A percentile compares a stretch with the other conserved stretches of the same genome.
Evolutionary conservation across 129 eudicot genomes (phyloP).

Genomic region (Escallonia rubra): DNA sequence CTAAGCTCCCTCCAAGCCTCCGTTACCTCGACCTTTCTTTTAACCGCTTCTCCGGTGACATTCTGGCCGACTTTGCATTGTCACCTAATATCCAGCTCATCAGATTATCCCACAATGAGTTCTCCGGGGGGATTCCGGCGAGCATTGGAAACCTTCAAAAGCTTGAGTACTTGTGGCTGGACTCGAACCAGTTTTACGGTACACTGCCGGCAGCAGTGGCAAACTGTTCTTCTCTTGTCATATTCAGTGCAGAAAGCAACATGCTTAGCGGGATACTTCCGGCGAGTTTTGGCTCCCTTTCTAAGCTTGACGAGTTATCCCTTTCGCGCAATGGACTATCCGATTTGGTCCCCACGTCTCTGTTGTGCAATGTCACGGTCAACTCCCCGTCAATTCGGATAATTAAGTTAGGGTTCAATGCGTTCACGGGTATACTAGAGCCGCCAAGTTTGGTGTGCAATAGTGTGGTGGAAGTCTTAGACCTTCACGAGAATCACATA

Average conservation of each 20-base stretch:
- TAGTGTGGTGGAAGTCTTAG: conserved; percentile 34
- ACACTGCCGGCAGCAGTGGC: conserved; percentile 70
- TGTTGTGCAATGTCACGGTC: conserved; percentile 29
- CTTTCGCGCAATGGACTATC: conserved; percentile 41
- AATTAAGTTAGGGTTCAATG: conserved; percentile 53
- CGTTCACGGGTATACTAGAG: conserved; percentile 48
- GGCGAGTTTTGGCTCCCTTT: conserved; percentile 48
- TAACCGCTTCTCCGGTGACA: conserved; percentile 45
- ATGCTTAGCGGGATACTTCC: conserved; percentile 54
- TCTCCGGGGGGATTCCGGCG: conserved; percentile 71
- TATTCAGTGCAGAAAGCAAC: conserved; percentile 61
- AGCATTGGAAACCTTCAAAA: conserved; percentile 40
- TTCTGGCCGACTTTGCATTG: conserved; percentile 33
- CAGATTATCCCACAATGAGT: conserved; percentile 48
- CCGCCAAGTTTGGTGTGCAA: conserved; percentile 23
- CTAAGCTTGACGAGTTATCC: conserved; percentile 40
- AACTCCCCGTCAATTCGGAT: conserved; percentile 28
- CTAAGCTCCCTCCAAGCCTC: conserved; percentile 30
- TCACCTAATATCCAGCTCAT: conserved; percentile 31
- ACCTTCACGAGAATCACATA: conserved; percentile 63
- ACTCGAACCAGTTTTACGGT: conserved; percentile 53
- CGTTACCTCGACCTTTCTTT: conserved; percentile 56
- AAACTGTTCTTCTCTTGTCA: conserved; percentile 56
- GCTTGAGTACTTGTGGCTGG: conserved; percentile 48
- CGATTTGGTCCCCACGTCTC: conserved; percentile 47